These are phyloP conservation scores for Boletus rex-veris DNA, from an alignment of 768 basidiomycete species.

Conservation along the genomic window DNA sequence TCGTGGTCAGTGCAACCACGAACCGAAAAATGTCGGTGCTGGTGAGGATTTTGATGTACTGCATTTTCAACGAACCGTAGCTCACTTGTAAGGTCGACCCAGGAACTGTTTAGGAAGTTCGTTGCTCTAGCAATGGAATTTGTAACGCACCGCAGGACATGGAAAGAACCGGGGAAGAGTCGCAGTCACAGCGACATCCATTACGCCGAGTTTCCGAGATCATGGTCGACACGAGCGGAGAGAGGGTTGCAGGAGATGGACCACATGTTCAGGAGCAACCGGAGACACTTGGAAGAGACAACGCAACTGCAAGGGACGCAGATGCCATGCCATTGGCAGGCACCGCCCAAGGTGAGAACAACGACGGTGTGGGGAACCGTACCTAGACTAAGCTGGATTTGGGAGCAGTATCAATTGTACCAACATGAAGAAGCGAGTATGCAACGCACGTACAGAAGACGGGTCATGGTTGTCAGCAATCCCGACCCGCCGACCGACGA, in stretches of 20 bases:
- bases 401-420: constrained; percentile 8
- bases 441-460: constrained; percentile 21
- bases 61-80: constrained; percentile 3
- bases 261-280: constrained; percentile 16
- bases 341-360: constrained; percentile 19
- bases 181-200: constrained; percentile 11
- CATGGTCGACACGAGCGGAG: constrained; percentile 27
- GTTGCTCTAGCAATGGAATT: constrained; percentile 23
- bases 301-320: constrained; percentile 6
- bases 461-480: constrained; percentile 30
- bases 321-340: constrained; percentile 8
- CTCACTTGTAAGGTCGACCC: constrained; percentile 15
- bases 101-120: constrained; percentile 24
- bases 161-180: constrained; percentile 14
- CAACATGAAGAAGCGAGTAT: constrained; percentile 12
- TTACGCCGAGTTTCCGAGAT: constrained; percentile 20
- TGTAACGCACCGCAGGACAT: constrained; percentile 17
- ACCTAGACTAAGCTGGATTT: constrained; percentile 6
- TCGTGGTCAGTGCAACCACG: constrained; percentile 26
- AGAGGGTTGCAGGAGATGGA: constrained; percentile 27
- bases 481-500: constrained; percentile 27
- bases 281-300: constrained; percentile 3
- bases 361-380: background rate
- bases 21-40: constrained; percentile 28
- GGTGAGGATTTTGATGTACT: constrained; percentile 22